Base-by-base conservation (phyloP, 192 early-diverging fungal species). In the Chytriomyces sp. region DNA sequence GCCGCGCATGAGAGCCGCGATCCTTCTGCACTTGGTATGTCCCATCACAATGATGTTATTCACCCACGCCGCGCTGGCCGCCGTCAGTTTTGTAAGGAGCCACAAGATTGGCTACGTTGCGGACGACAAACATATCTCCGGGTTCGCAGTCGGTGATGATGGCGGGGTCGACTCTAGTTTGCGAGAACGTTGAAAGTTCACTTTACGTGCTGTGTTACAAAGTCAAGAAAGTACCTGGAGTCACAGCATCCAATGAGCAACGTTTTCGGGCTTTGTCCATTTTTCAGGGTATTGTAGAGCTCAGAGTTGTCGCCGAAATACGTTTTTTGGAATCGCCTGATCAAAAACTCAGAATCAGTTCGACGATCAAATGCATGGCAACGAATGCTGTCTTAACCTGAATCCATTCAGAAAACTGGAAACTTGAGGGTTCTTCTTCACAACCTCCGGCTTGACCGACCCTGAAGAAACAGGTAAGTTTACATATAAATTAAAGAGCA, bases 71-170 rank as follows among this genome's bases (percentile, higher is more conserved):
- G 67, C 80, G 82, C 17, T 71, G 62, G 8, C 70, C 66, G 6
- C 67, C 72, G 39, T 80, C 77, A 5, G 63, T 67, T 17, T 68
- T 49, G 59, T 83, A 83, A 2, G 82, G 82, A 5, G 77, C 77
- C 7, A 83, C 79, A 6, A 83, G 59, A 64, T 80, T 80, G 34
- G 82, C 78, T 14, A 83, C 79, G 54, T 83, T 83, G 17, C 82
- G 75, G 31, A 83, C 68, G 19, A 83, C 73, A 76, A 83, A 83
- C 25, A 83, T 25, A 58, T 83, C 82, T 4, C 81, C 82, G 2
- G 82, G 82, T 39, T 83, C 82, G 56, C 82, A 83, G 69, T 83
- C 82, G 6, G 82, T 83, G 56, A 83, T 79, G 58, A 83, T 80
- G 6, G 82, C 82, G 14, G 82, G 82, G 56, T 83, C 82, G 53